Base-by-base conservation (phyloP, 345 rosid genomes). In the Linum tenue region DNA sequence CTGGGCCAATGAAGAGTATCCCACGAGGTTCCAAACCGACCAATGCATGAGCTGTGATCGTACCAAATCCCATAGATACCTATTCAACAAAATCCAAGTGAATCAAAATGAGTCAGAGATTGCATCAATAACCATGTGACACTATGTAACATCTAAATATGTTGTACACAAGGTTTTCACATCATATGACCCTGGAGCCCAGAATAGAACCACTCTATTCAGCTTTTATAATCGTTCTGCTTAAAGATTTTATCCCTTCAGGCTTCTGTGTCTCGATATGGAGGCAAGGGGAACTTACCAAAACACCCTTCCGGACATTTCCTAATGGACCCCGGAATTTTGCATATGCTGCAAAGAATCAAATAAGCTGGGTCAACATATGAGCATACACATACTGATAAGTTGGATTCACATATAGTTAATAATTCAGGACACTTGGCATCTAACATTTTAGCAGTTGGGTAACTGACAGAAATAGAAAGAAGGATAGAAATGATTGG, bases 21-120 rank as follows among this genome's bases (percentile, higher is more conserved):
- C 97, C 99, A 73, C 97, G 97, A 73, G 99, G 78, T 84, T 94
- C 99, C 69, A 94, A 79, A 79, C 89, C 79, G 92, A 86, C 83
- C 64, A 94, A 76, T 15, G 99, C 89, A 73, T 94, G 86, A 66
- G 95, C 84, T 67, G 96, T 90, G 73, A 81, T 83, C 14, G 89
- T 68, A 40, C 99, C 99, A 74, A 60, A 86, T 66, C 95, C 99
- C 97, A 94, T 90, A 39, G 97, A 90, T 62, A 94, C 85, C 99
- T 94, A 82, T 72, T 73, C 64, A 75, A 66, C 63, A 36, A 66
- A 48, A 9, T 10, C 38, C 60, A 48, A 9, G 37, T 57, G 37
- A 4, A 57, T 57, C 60, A 57, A 4, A 17, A 17, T 16, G 16
- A 57, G 15, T 48, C 14, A 48, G 11, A 48, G 53, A 48, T 8